Evolutionary conservation across 2,329 filamentous ascomycete genomes (phyloP), one percentile per base, ranked within the genome.

Genomic region (Colletotrichum sp.): DNA sequence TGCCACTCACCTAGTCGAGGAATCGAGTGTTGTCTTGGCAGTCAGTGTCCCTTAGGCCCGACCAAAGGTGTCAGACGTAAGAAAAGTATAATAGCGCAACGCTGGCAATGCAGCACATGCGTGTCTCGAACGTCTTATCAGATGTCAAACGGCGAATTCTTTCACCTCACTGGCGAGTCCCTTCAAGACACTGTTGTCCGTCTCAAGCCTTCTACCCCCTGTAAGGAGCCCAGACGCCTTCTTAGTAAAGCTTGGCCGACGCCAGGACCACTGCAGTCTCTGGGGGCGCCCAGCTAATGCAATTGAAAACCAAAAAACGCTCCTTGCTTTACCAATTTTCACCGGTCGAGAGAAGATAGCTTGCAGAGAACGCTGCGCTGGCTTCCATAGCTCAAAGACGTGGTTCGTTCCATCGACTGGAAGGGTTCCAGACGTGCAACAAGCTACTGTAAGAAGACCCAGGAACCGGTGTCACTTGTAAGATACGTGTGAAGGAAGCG

Each of bases 71-170:
- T 69, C 73, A 69, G 55, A 59, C 69, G 57, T 32, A 39, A 49
- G n/a, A 32, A 69, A 60, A 69, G 32, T 8, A 21, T 30, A 49
- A 69, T 49, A 36, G 59, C 64, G 59, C 59, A 52, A 49, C 24
- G 32, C 59, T 66, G 36, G 34, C 39, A 24, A 44, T 39, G 52
- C 63, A 32, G 49, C 70, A 64, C 64, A 64, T 69, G 70, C 59
- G 69, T 73, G 74, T 73, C 70, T 73, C 74, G 59, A 73, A 26
- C 18, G 49, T 60, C 30, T 69, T 52, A 32, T 76, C 64, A 60
- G 70, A 76, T 66, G 65, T 26, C 49, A 69, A 62, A n/a, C 44
- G 64, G 36, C 49, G 24, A 64, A 16, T 21, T 55, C n/a, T 28
- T 57, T 70, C 32, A 24, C 18, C 10, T 26, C 15, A 39, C 21